Percentiles rank a stretch among this genome's conserved stretches.
phyloP scores from a whole-genome alignment of 2,329 filamentous ascomycete genomes.

The Ophiobolus disseminans region DNA sequence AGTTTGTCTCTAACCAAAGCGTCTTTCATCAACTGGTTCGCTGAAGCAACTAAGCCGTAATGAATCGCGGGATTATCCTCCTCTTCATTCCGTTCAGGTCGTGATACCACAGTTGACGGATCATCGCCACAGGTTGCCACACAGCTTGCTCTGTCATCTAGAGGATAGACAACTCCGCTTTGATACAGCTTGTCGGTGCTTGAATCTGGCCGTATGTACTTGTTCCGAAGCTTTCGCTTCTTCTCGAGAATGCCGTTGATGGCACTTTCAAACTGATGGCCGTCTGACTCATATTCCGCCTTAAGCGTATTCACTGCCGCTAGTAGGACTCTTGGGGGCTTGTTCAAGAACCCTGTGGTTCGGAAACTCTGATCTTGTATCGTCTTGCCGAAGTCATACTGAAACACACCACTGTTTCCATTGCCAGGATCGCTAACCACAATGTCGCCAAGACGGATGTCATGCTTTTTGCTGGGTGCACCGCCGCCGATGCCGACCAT shows the following conservation, averaged over 20 bases:
- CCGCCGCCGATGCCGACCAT: conserved; percentile 36
- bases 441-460: conserved; percentile 30
- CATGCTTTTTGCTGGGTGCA: conserved; percentile 26
- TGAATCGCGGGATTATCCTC: conserved; percentile 4
- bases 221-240: conserved; percentile 31
- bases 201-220: conserved; percentile 33
- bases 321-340: conserved; percentile 24
- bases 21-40: conserved; percentile 10
- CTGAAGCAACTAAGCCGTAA: conserved; percentile 10
- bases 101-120: conserved; percentile 13
- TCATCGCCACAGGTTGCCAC: conserved; percentile 22
- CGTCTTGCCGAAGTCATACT: conserved; percentile 31
- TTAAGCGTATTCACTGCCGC: conserved; percentile 29
- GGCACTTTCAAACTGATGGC: conserved; percentile 13
- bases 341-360: conserved; percentile 16
- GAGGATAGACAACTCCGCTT: conserved; percentile 11
- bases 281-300: conserved; percentile 17
- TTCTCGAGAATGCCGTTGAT: conserved; percentile 20
- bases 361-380: conserved; percentile 21
- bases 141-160: conserved; percentile 13
- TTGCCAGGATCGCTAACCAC: conserved; percentile 31
- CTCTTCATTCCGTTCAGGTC: conserved; percentile 7
- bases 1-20: conserved; percentile 1
- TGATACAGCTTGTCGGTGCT: conserved; percentile 39
- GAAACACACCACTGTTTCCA: conserved; percentile 32